phyloP scores from a whole-genome alignment of 108 stramenopile genomes.

The Fragilaria crotonensis region DNA sequence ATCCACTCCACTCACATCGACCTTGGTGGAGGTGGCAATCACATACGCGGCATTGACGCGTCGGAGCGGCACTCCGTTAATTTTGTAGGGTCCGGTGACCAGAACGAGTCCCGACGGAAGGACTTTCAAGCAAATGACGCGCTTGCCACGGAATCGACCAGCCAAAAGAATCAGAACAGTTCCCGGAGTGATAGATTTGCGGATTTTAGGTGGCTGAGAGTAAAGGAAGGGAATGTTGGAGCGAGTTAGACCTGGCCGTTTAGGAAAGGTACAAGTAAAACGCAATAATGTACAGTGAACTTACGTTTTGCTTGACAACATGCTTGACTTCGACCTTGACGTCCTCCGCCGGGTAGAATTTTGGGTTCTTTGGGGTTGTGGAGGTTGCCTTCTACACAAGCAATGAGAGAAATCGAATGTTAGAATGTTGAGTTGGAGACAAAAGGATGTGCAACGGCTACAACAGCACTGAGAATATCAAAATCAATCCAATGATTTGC shows the following conservation, averaged over 20 bases:
- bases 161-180: conserved; percentile 97
- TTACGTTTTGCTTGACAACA: conserved; percentile 70
- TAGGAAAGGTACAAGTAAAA: no score
- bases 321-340: conserved; percentile 49
- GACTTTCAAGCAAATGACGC: conserved; percentile 96
- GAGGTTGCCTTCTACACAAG: no score
- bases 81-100: conserved; percentile 97
- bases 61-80: conserved; percentile 98
- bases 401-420: no score
- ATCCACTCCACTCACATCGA: conserved; percentile 87
- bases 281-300: conserved; percentile 9
- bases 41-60: conserved; percentile 99
- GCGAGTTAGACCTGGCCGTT: no score
- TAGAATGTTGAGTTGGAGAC: no score
- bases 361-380: conserved; percentile 26
- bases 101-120: conserved; percentile 95
- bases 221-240: no score
- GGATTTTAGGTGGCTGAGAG: conserved; percentile 78
- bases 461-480: no score
- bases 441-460: no score
- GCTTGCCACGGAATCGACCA: conserved; percentile 98
- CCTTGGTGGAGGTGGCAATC: conserved; percentile 95
- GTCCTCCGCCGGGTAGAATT: conserved; percentile 96
- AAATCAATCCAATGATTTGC: no score
- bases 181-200: conserved; percentile 93